Conservation (phyloP, 768 basidiomycete genomes). For the Rhodotorula kratochvilovae region DNA sequence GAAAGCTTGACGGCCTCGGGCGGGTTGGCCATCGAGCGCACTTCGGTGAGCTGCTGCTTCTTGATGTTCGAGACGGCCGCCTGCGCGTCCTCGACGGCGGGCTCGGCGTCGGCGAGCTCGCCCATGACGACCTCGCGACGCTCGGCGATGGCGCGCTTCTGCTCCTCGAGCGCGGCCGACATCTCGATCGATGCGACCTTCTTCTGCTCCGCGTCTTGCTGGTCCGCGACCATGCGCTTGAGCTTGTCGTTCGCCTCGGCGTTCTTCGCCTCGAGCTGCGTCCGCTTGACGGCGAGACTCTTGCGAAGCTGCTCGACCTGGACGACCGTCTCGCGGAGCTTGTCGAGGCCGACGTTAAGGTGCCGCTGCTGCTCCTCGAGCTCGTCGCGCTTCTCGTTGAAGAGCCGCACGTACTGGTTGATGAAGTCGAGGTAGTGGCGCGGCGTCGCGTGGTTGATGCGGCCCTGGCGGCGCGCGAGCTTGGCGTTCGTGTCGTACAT, state of each 20-base stretch:
- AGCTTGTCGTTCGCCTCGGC: slow-evolving; percentile 95
- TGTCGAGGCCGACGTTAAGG: slow-evolving; percentile 94
- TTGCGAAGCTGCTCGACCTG: slow-evolving; percentile 95
- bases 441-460: slow-evolving; percentile 93
- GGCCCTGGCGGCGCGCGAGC: slow-evolving; percentile 85
- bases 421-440: slow-evolving; percentile 98
- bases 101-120: slow-evolving; percentile 95
- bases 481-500: slow-evolving; percentile 83
- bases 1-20: slow-evolving; percentile 95
- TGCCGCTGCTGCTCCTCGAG: slow-evolving; percentile 98
- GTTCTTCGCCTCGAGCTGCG: slow-evolving; percentile 87
- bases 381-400: slow-evolving; percentile 93
- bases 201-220: slow-evolving; percentile 98
- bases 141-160: slow-evolving; percentile 82
- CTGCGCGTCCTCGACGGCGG: slow-evolving; percentile 90
- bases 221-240: slow-evolving; percentile 94
- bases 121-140: slow-evolving; percentile 83
- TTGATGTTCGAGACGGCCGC: slow-evolving; percentile 96
- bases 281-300: slow-evolving; percentile 87
- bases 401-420: slow-evolving; percentile 91
- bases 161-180: slow-evolving; percentile 84
- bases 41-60: slow-evolving; percentile 90
- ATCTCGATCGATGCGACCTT: slow-evolving; percentile 94
- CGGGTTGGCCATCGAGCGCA: slow-evolving; percentile 95
- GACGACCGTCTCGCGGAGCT: slow-evolving; percentile 87